Evolutionary conservation across 1,139 yeast species (phyloP).

Genomic region (Sugiyamaella grinbergsii): DNA sequence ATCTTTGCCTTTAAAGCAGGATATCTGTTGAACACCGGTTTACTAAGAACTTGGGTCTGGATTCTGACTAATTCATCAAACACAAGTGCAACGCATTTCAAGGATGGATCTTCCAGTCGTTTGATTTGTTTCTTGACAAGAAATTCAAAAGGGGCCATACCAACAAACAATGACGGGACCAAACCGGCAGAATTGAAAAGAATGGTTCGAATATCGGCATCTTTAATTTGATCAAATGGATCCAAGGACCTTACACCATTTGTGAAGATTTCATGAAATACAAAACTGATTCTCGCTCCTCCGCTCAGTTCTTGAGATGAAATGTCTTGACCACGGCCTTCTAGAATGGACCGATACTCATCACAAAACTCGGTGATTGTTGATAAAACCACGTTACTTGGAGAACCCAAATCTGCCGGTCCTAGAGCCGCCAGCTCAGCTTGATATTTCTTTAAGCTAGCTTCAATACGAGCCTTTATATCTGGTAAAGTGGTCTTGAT

Average conservation of each 20-base stretch:
- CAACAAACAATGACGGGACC: slow-evolving; percentile 94
- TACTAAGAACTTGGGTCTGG: slow-evolving; percentile 79
- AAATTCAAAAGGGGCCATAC: slow-evolving; percentile 95
- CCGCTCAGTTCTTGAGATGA: slow-evolving; percentile 79
- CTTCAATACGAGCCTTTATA: slow-evolving; percentile 86
- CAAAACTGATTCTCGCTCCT: slow-evolving; percentile 98
- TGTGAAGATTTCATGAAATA: slow-evolving; percentile 93
- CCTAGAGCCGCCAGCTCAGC: slow-evolving; percentile 73
- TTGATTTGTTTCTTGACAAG: slow-evolving; percentile 91
- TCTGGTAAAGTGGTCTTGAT: slow-evolving; percentile 95
- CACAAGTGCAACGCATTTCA: slow-evolving; percentile 85
- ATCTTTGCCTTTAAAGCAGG: slow-evolving; percentile 89
- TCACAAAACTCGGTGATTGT: slow-evolving; percentile 88
- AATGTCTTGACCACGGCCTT: slow-evolving; percentile 88
- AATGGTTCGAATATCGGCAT: slow-evolving; percentile 95
- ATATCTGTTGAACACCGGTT: slow-evolving; percentile 82
- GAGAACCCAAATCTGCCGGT: slow-evolving; percentile 79
- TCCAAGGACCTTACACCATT: slow-evolving; percentile 91
- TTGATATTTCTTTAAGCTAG: slow-evolving; percentile 84
- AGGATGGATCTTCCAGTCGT: slow-evolving; percentile 94
- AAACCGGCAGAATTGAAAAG: slow-evolving; percentile 92
- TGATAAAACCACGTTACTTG: slow-evolving; percentile 83
- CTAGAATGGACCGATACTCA: slow-evolving; percentile 85
- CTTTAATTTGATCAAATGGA: slow-evolving; percentile 97
- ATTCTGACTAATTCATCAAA: slow-evolving; percentile 95